Evolutionary conservation across 345 rosid genomes (phyloP).

Genomic region (Euphorbia pulcherrima): DNA sequence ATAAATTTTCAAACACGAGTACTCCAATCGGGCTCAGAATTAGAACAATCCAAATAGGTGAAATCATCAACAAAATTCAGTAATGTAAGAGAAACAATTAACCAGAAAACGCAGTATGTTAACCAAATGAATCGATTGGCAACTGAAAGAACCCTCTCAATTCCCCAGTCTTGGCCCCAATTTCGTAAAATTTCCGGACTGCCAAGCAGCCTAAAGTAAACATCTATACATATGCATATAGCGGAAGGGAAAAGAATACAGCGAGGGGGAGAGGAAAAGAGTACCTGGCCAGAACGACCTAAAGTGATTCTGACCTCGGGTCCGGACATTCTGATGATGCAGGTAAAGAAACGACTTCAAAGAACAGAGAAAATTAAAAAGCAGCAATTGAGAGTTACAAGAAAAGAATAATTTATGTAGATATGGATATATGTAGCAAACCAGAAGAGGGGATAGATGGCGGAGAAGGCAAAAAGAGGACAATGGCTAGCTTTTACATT

Average conservation of each 20-base stretch:
- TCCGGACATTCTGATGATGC: constrained; percentile 24
- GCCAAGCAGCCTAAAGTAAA: neutral
- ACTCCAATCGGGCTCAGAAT: neutral
- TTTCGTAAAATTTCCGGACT: neutral
- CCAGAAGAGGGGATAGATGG: neutral
- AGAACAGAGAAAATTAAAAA: neutral
- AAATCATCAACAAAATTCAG: neutral
- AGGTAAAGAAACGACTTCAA: neutral
- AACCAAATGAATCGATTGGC: neutral
- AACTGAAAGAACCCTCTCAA: neutral
- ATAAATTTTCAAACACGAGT: neutral
- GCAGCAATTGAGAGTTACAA: neutral
- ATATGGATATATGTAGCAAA: neutral
- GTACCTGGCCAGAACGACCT: constrained; percentile 42
- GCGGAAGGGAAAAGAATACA: neutral
- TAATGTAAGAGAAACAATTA: neutral
- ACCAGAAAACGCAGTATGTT: neutral
- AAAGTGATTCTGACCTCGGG: constrained; percentile 38
- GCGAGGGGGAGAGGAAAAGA: neutral
- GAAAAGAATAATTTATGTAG: neutral
- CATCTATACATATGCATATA: neutral
- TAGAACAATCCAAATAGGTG: neutral
- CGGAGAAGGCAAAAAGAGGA: too few relatives aligned
- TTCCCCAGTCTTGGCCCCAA: neutral
- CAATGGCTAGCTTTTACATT: too few relatives aligned